Evolutionary conservation across 129 eudicot species (phyloP).

Genomic region (Tagetes erecta): DNA sequence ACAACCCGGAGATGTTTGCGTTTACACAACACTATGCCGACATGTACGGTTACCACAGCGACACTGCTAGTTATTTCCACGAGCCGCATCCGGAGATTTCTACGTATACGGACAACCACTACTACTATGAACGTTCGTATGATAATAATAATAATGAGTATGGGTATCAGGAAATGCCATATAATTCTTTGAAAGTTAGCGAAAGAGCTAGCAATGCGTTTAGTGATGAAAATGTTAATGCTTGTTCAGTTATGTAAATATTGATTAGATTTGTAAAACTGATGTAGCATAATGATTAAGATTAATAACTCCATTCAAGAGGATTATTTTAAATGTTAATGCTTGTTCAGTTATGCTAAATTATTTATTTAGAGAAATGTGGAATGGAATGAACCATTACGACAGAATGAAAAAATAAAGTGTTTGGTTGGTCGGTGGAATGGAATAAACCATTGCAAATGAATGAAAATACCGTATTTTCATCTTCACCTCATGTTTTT

Average conservation of each 20-base stretch:
- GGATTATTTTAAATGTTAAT: no score
- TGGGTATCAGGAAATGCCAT: constrained; percentile 13
- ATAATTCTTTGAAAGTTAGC: constrained; percentile 15
- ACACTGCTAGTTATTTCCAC: constrained; percentile 35
- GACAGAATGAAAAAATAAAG: no score
- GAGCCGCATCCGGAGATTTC: constrained; percentile 25
- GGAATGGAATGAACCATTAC: no score
- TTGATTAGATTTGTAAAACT: no score
- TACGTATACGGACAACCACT: neutral
- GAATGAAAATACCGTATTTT: no score
- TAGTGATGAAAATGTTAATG: constrained; percentile 74
- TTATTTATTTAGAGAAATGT: no score
- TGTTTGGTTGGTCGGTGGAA: no score
- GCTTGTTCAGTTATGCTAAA: no score
- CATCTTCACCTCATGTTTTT: no score
- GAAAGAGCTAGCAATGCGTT: constrained; percentile 43
- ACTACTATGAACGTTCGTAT: neutral
- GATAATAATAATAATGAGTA: neutral
- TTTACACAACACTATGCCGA: constrained; percentile 25
- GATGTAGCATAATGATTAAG: no score
- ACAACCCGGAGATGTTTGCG: constrained; percentile 36
- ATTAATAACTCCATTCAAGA: no score
- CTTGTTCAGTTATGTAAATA: constrained; percentile 66
- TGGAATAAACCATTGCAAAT: no score
- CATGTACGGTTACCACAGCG: constrained; percentile 33